phyloP scores from a whole-genome alignment of 768 basidiomycete species.

The Boletus pseudo-olivaceus region DNA sequence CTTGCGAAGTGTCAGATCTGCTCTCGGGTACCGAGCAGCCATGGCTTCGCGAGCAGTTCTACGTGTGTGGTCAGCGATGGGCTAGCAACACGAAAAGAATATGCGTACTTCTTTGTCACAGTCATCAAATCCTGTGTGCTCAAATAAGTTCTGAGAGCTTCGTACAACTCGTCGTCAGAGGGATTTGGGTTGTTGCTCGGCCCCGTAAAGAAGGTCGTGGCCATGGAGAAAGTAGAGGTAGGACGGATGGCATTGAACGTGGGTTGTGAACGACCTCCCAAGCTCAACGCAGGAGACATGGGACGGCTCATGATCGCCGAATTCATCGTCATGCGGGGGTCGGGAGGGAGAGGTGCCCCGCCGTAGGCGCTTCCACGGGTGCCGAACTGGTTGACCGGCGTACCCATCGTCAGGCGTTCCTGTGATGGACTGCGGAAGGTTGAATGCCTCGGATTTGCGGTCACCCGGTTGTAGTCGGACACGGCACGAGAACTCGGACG shows the following conservation, averaged over 20 bases:
- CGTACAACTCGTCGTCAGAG: conserved; percentile 57
- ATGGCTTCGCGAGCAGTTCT: conserved; percentile 65
- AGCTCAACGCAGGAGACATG: conserved; percentile 31
- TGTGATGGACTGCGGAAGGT: conserved; percentile 32
- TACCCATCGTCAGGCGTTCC: conserved; percentile 36
- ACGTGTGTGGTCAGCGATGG: background rate
- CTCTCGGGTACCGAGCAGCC: conserved; percentile 60
- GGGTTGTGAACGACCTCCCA: conserved; percentile 30
- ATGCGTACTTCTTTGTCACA: conserved; percentile 62
- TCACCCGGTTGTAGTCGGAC: conserved; percentile 30
- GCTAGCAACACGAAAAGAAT: background rate
- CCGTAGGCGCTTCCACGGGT: conserved; percentile 38
- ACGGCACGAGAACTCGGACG: conserved; percentile 32
- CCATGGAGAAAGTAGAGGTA: conserved; percentile 58
- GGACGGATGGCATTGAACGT: conserved; percentile 37
- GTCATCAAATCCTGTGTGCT: conserved; percentile 68
- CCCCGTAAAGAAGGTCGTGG: conserved; percentile 50
- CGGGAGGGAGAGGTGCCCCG: conserved; percentile 39
- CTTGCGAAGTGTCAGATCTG: conserved; percentile 52
- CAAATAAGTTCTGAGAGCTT: conserved; percentile 52
- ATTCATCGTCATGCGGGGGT: conserved; percentile 46
- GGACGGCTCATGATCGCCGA: conserved; percentile 39
- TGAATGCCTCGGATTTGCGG: conserved; percentile 23
- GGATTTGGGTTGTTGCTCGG: conserved; percentile 55
- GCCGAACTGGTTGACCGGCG: conserved; percentile 36